phyloP scores from a whole-genome alignment of 305 asterid genomes.

The Fraxinus ornus region DNA sequence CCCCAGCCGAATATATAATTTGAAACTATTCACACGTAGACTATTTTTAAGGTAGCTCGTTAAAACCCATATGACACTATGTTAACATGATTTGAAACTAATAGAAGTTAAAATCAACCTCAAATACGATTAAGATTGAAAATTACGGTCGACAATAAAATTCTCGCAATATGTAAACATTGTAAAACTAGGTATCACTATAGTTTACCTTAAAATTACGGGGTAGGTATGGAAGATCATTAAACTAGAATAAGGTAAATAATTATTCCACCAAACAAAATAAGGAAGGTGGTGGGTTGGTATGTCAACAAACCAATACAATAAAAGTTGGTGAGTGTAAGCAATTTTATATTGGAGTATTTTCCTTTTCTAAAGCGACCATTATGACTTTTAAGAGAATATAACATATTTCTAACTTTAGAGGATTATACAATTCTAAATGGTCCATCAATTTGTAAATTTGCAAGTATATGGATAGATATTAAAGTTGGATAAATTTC shows the following conservation, averaged over 20 bases:
- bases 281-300: constrained; percentile 33
- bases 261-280: constrained; percentile 15
- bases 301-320: constrained; percentile 39
- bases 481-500: not conserved
- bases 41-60: not conserved
- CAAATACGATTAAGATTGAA: not conserved
- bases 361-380: not conserved
- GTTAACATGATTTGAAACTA: not conserved
- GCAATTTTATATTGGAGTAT: not conserved
- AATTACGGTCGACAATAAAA: not conserved
- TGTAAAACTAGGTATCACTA: not conserved
- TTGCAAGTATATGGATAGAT: not conserved
- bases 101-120: not conserved
- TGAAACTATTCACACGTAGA: not conserved
- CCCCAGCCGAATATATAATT: constrained; percentile 19
- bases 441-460: not conserved
- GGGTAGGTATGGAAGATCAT: constrained; percentile 13
- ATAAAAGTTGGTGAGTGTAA: constrained; percentile 37
- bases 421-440: not conserved
- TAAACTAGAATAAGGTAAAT: not conserved
- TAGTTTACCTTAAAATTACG: constrained; percentile 1
- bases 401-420: not conserved
- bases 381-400: not conserved
- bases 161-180: not conserved
- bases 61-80: not conserved